These are phyloP conservation scores for Plasmodium adleri DNA, from an alignment of 169 alveolate genomes.

Conservation along the genomic window DNA sequence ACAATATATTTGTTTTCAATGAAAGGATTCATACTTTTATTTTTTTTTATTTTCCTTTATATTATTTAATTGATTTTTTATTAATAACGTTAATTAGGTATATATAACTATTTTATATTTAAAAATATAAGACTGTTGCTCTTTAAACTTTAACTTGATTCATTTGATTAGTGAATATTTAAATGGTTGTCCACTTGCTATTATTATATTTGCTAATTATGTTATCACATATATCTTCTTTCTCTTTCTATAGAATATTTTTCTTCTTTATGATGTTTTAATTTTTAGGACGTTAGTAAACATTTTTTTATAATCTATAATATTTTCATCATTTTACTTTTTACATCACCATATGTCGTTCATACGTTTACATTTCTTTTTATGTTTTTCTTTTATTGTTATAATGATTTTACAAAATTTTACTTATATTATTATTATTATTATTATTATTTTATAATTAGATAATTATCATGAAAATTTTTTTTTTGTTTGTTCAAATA, in stretches of 20 bases:
- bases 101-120: slow-evolving; percentile 11
- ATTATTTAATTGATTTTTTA: neutral
- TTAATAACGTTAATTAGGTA: neutral
- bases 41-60: slow-evolving; percentile 3
- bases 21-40: neutral
- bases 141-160: neutral
- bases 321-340: too few species aligned
- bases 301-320: too few species aligned
- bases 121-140: slow-evolving; percentile 13
- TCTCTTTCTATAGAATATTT: neutral
- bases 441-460: too few species aligned
- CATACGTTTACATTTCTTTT: too few species aligned
- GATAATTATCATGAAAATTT: slow-evolving; percentile 9
- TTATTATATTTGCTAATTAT: neutral
- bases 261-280: neutral
- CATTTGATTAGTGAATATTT: neutral
- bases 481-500: slow-evolving; percentile 8
- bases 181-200: neutral
- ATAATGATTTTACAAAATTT: too few species aligned
- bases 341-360: too few species aligned
- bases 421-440: too few species aligned
- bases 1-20: neutral
- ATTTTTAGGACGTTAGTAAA: too few species aligned
- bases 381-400: too few species aligned
- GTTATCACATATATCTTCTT: neutral